phyloP scores from a whole-genome alignment of 2,329 filamentous ascomycete species.

The Aspergillus fischeri region DNA sequence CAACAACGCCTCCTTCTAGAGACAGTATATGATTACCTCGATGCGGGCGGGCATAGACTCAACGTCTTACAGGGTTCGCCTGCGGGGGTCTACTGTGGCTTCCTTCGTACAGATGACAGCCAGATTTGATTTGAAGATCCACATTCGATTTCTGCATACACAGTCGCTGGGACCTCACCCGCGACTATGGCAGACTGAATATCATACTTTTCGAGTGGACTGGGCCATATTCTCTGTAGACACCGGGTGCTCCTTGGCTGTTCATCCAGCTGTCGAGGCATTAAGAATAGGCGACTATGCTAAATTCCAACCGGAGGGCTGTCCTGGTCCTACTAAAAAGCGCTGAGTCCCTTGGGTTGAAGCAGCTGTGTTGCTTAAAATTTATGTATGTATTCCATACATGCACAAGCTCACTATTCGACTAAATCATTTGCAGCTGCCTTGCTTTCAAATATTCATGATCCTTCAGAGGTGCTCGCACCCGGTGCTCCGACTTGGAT shows the following conservation, averaged over 20 bases:
- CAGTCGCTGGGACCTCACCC: background rate
- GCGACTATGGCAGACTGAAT: background rate
- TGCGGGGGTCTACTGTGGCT: background rate
- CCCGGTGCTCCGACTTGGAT: too few relatives aligned
- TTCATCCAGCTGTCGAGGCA: background rate
- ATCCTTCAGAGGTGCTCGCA: too few relatives aligned
- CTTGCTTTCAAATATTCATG: too few relatives aligned
- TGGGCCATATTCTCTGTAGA: background rate
- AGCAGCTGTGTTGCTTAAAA: too few relatives aligned
- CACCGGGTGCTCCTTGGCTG: background rate
- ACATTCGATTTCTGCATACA: background rate
- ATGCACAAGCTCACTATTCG: too few relatives aligned
- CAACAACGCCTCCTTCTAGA: slow-evolving; percentile 10
- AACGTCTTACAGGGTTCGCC: background rate
- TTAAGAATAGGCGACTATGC: background rate
- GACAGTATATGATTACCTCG: slow-evolving; percentile 5
- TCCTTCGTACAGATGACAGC: background rate
- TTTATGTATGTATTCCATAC: too few relatives aligned
- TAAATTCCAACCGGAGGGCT: too few relatives aligned
- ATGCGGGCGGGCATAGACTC: slow-evolving; percentile 1
- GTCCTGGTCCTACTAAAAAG: too few relatives aligned
- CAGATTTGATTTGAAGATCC: background rate
- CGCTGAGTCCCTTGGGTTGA: too few relatives aligned
- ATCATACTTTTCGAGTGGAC: background rate
- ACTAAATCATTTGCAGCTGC: too few relatives aligned